Conservation (phyloP, 306 rosid species). For the Echinosophora koreensis region DNA sequence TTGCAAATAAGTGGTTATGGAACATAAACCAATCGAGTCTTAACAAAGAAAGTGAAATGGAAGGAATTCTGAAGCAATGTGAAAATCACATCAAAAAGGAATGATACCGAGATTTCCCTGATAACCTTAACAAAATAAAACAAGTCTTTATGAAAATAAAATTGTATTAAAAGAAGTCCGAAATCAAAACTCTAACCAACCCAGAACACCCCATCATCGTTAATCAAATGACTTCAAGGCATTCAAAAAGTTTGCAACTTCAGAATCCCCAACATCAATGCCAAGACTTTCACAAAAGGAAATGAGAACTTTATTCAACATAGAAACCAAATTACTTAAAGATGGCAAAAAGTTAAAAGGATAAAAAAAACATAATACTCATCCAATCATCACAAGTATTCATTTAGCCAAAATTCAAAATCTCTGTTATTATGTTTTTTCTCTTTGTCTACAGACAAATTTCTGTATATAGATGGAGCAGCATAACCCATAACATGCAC, state of each 20-base stretch:
- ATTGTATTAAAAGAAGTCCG: neutral
- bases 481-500: neutral
- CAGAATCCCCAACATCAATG: constrained; percentile 9
- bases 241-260: constrained; percentile 6
- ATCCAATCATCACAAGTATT: constrained; percentile 23
- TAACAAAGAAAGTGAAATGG: constrained; percentile 11
- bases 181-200: constrained; percentile 12
- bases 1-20: constrained; percentile 12
- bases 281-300: constrained; percentile 17
- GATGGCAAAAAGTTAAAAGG: neutral
- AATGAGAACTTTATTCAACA: neutral
- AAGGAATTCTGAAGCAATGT: neutral
- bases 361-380: neutral
- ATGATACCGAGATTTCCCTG: neutral
- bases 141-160: neutral
- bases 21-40: constrained; percentile 20
- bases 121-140: constrained; percentile 33
- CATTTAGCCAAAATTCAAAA: neutral
- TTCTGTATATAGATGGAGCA: constrained; percentile 3
- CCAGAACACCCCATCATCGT: constrained; percentile 17
- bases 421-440: constrained; percentile 3
- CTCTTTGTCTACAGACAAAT: neutral
- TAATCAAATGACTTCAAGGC: constrained; percentile 22
- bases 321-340: constrained; percentile 23
- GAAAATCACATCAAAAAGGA: constrained; percentile 16